A percentile compares a stretch with the other conserved stretches of the same genome.
Conservation (phyloP, 805 yeast species). For the Yarrowia osloensis region DNA sequence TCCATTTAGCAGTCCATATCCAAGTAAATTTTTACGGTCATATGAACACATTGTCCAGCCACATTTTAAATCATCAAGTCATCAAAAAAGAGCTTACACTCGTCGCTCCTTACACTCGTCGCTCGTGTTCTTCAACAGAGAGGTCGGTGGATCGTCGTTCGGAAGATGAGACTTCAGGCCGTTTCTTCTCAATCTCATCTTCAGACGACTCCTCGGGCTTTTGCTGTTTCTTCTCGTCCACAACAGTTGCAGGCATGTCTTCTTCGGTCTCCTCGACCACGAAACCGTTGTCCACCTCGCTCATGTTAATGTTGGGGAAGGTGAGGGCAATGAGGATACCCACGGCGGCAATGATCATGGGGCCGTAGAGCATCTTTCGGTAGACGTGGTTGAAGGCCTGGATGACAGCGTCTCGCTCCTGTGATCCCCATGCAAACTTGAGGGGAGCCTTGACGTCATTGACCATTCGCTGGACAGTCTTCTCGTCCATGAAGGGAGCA, state of each 20-base stretch:
- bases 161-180: background rate
- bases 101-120: background rate
- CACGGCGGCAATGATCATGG: slow-evolving; percentile 25
- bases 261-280: slow-evolving; percentile 5
- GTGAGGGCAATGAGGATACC: slow-evolving; percentile 17
- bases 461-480: background rate
- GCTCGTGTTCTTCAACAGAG: background rate
- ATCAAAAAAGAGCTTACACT: background rate
- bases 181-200: background rate
- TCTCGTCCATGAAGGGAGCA: slow-evolving; percentile 7
- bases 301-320: slow-evolving; percentile 17
- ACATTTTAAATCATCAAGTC: background rate
- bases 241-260: background rate
- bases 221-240: background rate
- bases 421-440: slow-evolving; percentile 11
- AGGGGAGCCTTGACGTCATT: background rate
- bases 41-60: too few species aligned
- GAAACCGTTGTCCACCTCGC: slow-evolving; percentile 9
- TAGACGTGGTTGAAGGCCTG: slow-evolving; percentile 31
- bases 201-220: background rate
- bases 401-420: slow-evolving; percentile 24
- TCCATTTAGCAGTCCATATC: too few species aligned
- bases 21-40: too few species aligned
- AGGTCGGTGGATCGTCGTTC: background rate
- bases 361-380: slow-evolving; percentile 25